These are phyloP conservation scores for Candolleomyces eurysporus DNA, from an alignment of 768 basidiomycete species.

Conservation along the genomic window DNA sequence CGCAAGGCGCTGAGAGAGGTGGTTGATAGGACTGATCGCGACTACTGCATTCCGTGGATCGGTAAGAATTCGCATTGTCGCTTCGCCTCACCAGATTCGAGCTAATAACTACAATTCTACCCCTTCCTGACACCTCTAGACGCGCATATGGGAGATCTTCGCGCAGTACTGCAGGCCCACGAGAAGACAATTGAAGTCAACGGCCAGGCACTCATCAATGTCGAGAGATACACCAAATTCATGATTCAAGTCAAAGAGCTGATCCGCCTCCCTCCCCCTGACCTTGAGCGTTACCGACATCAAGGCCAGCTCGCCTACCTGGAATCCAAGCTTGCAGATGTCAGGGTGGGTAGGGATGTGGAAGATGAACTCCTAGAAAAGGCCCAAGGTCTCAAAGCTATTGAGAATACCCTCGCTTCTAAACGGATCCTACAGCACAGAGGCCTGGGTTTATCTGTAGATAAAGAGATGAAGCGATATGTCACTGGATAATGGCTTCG, in stretches of 20 bases:
- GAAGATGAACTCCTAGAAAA: slow-evolving; percentile 34
- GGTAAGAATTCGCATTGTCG: slow-evolving; percentile 20
- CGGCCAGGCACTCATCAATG: slow-evolving; percentile 40
- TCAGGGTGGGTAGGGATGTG: slow-evolving; percentile 22
- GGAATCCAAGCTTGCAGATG: slow-evolving; percentile 31
- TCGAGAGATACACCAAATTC: slow-evolving; percentile 36
- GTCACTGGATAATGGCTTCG: too few relatives aligned
- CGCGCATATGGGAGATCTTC: slow-evolving; percentile 36
- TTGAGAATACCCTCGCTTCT: slow-evolving; percentile 23
- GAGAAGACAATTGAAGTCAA: slow-evolving; percentile 26
- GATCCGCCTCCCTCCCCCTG: slow-evolving; percentile 29
- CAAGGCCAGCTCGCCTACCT: slow-evolving; percentile 40
- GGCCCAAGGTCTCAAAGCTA: slow-evolving; percentile 26
- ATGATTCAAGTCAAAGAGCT: slow-evolving; percentile 34
- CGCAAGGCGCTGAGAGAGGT: slow-evolving; percentile 28
- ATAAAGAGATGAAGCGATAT: neutral
- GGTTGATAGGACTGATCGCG: slow-evolving; percentile 16
- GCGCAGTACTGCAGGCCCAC: slow-evolving; percentile 27
- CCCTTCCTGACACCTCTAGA: slow-evolving; percentile 17
- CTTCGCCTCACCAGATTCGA: too few relatives aligned
- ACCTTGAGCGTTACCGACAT: slow-evolving; percentile 29
- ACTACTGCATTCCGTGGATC: slow-evolving; percentile 40
- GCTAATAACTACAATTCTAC: too few relatives aligned
- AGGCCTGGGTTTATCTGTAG: slow-evolving; percentile 20
- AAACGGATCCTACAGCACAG: slow-evolving; percentile 17